These are phyloP conservation scores for Trebouxia sp. DNA, from an alignment of 139 green algal species.

Conservation along the genomic window DNA sequence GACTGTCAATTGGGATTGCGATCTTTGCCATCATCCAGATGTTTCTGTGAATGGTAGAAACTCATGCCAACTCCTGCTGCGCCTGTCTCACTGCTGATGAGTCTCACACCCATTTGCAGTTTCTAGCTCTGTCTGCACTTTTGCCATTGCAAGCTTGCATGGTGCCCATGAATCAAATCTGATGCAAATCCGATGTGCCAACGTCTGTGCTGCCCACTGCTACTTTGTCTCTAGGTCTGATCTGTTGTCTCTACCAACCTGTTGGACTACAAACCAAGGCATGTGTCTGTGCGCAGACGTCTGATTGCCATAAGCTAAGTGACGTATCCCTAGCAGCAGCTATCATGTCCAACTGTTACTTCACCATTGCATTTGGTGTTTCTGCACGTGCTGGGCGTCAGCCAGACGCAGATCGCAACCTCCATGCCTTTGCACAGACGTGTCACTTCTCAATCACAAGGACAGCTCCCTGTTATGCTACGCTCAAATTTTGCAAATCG, in stretches of 20 bases:
- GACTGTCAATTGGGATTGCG: slow-evolving; percentile 39
- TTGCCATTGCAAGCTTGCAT: no score
- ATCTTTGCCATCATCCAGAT: slow-evolving; percentile 52
- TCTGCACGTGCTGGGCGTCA: slow-evolving; percentile 1
- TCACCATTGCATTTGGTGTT: slow-evolving; percentile 41
- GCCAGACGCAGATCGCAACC: not conserved
- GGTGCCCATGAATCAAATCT: no score
- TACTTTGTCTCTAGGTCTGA: not conserved
- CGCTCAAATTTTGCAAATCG: no score
- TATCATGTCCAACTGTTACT: slow-evolving; percentile 55
- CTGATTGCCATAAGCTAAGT: slow-evolving; percentile 39
- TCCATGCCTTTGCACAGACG: not conserved
- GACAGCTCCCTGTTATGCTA: no score
- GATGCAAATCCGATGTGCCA: no score
- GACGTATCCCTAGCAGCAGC: slow-evolving; percentile 39
- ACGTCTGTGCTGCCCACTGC: no score
- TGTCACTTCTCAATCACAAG: no score
- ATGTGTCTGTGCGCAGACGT: slow-evolving; percentile 31
- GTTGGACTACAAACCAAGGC: no score
- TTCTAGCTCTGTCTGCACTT: no score
- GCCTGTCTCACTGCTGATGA: no score
- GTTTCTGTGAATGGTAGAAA: slow-evolving; percentile 47
- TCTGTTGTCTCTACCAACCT: not conserved
- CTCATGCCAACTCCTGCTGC: no score
- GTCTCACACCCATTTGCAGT: no score